Base-by-base conservation (phyloP, 2,329 filamentous ascomycete species). In the Diplodia mutila region DNA sequence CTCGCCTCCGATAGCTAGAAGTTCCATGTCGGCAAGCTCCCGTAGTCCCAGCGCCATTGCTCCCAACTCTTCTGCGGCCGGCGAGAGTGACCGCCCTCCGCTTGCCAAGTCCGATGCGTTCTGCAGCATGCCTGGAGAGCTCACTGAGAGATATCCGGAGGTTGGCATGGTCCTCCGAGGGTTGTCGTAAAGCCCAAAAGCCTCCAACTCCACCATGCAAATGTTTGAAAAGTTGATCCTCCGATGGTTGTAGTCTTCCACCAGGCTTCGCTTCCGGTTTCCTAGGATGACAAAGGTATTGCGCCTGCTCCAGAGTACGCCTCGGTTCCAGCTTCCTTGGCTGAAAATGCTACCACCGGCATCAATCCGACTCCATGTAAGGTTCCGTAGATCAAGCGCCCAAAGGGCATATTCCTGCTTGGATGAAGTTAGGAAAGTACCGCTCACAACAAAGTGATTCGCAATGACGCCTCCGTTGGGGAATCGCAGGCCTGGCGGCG, bases 321-420 rank as follows among this genome's bases (percentile, higher is more conserved):
- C 95, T 68, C 95, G 87, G 76, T 99, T 99, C 95, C 95, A 99
- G 79, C 94, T 98, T 53, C 95, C 95, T 77, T 97, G 93, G 74
- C 92, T 94, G 78, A 99, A 98, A 3, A 98, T 94, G 70, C 90
- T 94, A 9, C 94, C 77, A 27, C 94, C 94, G 0, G 94, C 95
- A 79, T 99, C 95, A 71, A 99, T 98, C 9, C 94, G 91, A 66
- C 91, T 94, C 95, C 95, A 99, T 0, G 91, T 95, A 65, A 99
- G 81, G 0, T 90, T 95, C 68, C 90, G 89, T 67, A 99, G 80
- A 75, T 99, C 94, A 57, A 99, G 82, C 2, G 95, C 94, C 95
- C 95, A 99, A 1, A 99, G 84, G 0, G 95, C 94, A 79, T 98
- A 99, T 78, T 99, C 95, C 76, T 98, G 94, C 80, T 97, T 98